Conservation (phyloP, 179 eudicot species). For the Silene noctiflora region DNA sequence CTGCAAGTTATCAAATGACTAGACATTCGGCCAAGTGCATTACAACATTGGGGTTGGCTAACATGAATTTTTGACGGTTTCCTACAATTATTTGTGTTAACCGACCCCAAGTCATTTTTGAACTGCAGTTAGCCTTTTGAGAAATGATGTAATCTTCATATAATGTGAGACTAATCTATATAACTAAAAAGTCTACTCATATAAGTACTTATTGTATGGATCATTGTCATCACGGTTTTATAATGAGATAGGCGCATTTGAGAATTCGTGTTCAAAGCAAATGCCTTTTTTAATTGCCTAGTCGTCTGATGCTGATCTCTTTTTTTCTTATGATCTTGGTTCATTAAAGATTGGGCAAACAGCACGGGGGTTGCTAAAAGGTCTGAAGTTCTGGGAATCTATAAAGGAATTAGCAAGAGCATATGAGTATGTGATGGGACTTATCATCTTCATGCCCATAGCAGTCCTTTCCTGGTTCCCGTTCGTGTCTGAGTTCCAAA, state of each 20-base stretch:
- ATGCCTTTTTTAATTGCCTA: neutral
- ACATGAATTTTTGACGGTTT: neutral
- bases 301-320: neutral
- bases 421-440: slow-evolving; percentile 79
- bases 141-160: neutral
- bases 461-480: slow-evolving; percentile 91
- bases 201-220: neutral
- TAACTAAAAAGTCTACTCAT: neutral
- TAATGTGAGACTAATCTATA: neutral
- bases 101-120: neutral
- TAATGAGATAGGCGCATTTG: neutral
- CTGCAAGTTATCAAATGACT: neutral
- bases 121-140: neutral
- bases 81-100: too few relatives aligned
- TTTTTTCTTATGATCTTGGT: neutral
- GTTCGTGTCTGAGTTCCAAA: slow-evolving; percentile 87
- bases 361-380: slow-evolving; percentile 63
- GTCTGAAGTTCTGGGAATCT: slow-evolving; percentile 77
- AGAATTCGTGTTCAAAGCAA: neutral
- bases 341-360: slow-evolving; percentile 64
- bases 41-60: neutral
- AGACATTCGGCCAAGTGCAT: neutral
- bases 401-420: slow-evolving; percentile 82
- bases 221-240: neutral
- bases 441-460: slow-evolving; percentile 67